Base-by-base conservation (phyloP, 1,284 basidiomycete genomes). In the Ustilago nuda region DNA sequence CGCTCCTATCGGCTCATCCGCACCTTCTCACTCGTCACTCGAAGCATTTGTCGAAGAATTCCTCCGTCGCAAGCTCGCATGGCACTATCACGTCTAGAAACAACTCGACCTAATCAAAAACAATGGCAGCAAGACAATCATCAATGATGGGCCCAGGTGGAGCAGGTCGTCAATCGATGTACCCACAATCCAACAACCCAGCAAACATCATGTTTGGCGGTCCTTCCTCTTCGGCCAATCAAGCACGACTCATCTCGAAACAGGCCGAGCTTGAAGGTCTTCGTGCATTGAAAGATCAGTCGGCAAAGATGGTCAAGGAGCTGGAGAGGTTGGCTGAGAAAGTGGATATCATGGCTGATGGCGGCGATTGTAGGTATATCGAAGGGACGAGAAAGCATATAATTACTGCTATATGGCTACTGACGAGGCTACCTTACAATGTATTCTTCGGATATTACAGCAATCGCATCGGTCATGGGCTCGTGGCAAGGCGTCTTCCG, bases 401-500 rank as follows among this genome's bases (percentile, higher is more conserved):
- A 39, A n/a, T 32, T 15, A 19, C 23, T 27, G 35, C 17, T 32
- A 4, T 17, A 23, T 3, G 48, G 17, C 11, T 53, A 46, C 54
- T 61, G 45, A 66, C 65, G 12, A 17, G 43, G 3, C 19, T 7
- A 2, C 9, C 33, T 36, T 23, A 9, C 35, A 23, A 30, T 32
- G 19, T 35, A 15, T 56, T 12, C n/a, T 30, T 45, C 19, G 30
- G n/a, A 9, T 15, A 4, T n/a, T 8, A 23, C 32, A 84, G 82
- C 80, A n/a, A 78, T 83, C n/a, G 82, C 83, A 2, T 71, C 73
- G 13, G 83, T 84, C 5, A 79, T 84, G 79, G 58, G 71, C 2
- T 78, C 77, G 15, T 84, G 83, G 83, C 78, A 82, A 36, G 83
- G 83, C 61, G 83, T 84, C 8, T 84, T 84, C 61, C 66, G 83